Conservation (phyloP, 257 asterid genomes). For the Solanum habrochaites region DNA sequence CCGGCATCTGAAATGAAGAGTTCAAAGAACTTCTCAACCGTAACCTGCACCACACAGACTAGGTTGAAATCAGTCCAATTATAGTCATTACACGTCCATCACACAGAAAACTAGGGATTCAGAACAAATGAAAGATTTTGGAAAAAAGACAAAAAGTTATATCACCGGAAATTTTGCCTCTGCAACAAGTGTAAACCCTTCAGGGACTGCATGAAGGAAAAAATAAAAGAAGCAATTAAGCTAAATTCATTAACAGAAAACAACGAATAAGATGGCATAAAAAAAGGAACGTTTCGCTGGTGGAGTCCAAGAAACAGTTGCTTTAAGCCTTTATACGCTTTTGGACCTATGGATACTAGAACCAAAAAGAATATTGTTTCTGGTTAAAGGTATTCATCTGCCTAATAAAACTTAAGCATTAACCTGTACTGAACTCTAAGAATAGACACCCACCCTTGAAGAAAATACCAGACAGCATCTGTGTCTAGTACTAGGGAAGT, state of each 20-base stretch:
- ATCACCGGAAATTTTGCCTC: conserved; percentile 79
- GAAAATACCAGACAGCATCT: not conserved
- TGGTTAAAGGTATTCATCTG: not conserved
- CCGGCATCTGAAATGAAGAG: conserved; percentile 67
- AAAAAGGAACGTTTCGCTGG: not conserved
- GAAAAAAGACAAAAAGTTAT: not conserved
- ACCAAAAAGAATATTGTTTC: not conserved
- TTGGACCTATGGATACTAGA: not conserved
- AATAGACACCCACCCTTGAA: not conserved
- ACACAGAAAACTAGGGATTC: not conserved
- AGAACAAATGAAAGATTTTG: not conserved
- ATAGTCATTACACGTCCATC: not conserved
- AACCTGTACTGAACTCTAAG: not conserved
- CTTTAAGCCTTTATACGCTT: not conserved
- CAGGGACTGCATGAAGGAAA: conserved; percentile 56
- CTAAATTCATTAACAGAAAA: not conserved
- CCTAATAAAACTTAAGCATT: not conserved
- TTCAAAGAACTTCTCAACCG: conserved; percentile 62
- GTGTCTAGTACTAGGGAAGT: not conserved
- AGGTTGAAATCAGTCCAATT: not conserved
- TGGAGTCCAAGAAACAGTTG: not conserved
- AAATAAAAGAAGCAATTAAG: conserved; percentile 6
- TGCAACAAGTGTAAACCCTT: conserved; percentile 61
- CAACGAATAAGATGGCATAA: not conserved
- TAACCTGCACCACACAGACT: conserved; percentile 33